These are phyloP conservation scores for Thalassiosira livingstoniorum DNA, from an alignment of 352 stramenopile species.

Conservation along the genomic window DNA sequence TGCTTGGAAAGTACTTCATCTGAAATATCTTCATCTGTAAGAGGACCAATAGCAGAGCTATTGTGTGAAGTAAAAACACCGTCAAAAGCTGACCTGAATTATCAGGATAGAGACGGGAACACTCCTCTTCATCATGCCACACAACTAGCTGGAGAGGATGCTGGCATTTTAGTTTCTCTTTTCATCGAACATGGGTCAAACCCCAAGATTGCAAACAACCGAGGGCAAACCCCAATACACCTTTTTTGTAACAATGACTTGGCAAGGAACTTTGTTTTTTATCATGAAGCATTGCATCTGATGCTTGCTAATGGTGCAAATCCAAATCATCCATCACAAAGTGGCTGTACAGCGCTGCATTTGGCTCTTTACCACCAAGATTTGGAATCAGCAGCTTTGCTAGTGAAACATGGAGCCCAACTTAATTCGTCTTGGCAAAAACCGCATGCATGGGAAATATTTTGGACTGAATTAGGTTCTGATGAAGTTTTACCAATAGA, in stretches of 20 bases:
- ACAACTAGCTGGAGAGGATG: constrained; percentile 75
- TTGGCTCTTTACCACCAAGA: constrained; percentile 83
- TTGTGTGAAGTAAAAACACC: constrained; percentile 63
- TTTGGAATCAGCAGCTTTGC: constrained; percentile 70
- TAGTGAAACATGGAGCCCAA: constrained; percentile 74
- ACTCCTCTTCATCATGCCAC: constrained; percentile 81
- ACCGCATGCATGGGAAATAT: constrained; percentile 76
- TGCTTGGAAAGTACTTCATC: constrained; percentile 4
- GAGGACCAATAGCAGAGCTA: constrained; percentile 71
- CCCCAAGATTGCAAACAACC: constrained; percentile 77
- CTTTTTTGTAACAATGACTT: constrained; percentile 82
- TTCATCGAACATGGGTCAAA: constrained; percentile 78
- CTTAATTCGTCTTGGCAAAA: constrained; percentile 83
- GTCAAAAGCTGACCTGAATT: constrained; percentile 74
- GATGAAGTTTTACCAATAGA: constrained; percentile 77
- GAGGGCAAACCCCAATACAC: constrained; percentile 81
- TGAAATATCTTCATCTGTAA: constrained; percentile 34
- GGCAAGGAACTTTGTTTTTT: constrained; percentile 69
- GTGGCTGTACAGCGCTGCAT: constrained; percentile 83
- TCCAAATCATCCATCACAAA: constrained; percentile 77
- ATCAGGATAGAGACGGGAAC: constrained; percentile 85
- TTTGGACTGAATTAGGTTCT: constrained; percentile 78
- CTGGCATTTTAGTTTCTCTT: constrained; percentile 72
- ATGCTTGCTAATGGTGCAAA: constrained; percentile 80
- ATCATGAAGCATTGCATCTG: constrained; percentile 77